Conservation (phyloP, 2,329 filamentous ascomycete species). For the Microdochium paspali region DNA sequence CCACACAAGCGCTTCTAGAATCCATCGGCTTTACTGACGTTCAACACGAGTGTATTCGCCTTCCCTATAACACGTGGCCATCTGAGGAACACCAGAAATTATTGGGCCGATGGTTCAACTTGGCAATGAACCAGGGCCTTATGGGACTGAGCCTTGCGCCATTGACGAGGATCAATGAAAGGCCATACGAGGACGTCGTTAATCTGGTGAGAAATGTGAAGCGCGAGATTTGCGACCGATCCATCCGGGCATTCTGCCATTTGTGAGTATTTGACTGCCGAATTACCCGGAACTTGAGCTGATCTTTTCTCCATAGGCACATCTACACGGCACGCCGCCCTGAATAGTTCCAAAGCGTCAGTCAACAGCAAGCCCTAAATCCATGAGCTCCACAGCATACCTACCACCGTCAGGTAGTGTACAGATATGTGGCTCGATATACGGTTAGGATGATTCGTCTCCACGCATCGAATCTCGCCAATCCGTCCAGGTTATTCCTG, state of each 20-base stretch:
- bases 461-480: too few species aligned
- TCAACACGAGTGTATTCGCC: constrained; percentile 54
- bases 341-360: background rate
- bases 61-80: constrained; percentile 70
- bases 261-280: constrained; percentile 47
- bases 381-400: background rate
- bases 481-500: too few species aligned
- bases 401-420: too few species aligned
- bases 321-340: constrained; percentile 15
- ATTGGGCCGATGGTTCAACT: constrained; percentile 75
- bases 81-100: constrained; percentile 53
- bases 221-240: constrained; percentile 58
- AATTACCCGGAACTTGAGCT: background rate
- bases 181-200: constrained; percentile 52
- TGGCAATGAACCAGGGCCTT: constrained; percentile 64
- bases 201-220: constrained; percentile 54
- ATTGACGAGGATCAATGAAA: constrained; percentile 55
- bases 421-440: too few species aligned
- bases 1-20: constrained; percentile 51
- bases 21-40: constrained; percentile 74
- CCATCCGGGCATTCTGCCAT: constrained; percentile 63
- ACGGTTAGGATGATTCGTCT: too few species aligned
- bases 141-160: constrained; percentile 66
- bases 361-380: background rate
- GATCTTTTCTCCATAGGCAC: constrained; percentile 10